Evolutionary conservation across 495 filamentous ascomycete species (phyloP).

Genomic region (Parathielavia hyrcaniae): DNA sequence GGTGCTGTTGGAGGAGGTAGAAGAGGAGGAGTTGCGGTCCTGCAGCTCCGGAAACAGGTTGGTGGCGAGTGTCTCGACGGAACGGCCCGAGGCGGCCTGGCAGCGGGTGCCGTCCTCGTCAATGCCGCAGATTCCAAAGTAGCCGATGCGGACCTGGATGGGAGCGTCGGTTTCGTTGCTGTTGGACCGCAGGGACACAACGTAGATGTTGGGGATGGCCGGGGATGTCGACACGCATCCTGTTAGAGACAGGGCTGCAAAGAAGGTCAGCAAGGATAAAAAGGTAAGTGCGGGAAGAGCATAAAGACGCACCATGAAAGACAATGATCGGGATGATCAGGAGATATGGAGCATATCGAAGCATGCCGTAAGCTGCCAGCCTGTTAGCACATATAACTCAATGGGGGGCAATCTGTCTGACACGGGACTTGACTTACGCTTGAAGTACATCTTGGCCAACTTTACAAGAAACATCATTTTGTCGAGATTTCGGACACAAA

Average conservation of each 20-base stretch:
- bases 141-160: slow-evolving; percentile 30
- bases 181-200: slow-evolving; percentile 26
- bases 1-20: slow-evolving; percentile 5
- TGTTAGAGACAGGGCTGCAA: slow-evolving; percentile 26
- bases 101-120: slow-evolving; percentile 23
- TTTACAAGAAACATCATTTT: slow-evolving; percentile 11
- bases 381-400: slow-evolving; percentile 14
- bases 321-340: slow-evolving; percentile 29
- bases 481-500: neutral
- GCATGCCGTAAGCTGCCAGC: slow-evolving; percentile 3
- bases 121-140: slow-evolving; percentile 34
- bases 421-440: slow-evolving; percentile 11
- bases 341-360: slow-evolving; percentile 19
- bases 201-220: slow-evolving; percentile 28
- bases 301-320: slow-evolving; percentile 19
- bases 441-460: slow-evolving; percentile 17
- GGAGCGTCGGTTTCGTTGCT: slow-evolving; percentile 14
- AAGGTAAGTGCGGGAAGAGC: neutral
- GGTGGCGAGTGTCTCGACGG: slow-evolving; percentile 11
- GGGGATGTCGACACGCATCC: slow-evolving; percentile 30
- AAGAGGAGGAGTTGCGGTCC: neutral
- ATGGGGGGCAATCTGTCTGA: neutral
- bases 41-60: slow-evolving; percentile 15
- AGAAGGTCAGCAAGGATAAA: slow-evolving; percentile 1
- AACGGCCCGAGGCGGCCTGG: slow-evolving; percentile 16